Conservation (phyloP, 2,329 filamentous ascomycete species). For the Lecanicillium sp. region DNA sequence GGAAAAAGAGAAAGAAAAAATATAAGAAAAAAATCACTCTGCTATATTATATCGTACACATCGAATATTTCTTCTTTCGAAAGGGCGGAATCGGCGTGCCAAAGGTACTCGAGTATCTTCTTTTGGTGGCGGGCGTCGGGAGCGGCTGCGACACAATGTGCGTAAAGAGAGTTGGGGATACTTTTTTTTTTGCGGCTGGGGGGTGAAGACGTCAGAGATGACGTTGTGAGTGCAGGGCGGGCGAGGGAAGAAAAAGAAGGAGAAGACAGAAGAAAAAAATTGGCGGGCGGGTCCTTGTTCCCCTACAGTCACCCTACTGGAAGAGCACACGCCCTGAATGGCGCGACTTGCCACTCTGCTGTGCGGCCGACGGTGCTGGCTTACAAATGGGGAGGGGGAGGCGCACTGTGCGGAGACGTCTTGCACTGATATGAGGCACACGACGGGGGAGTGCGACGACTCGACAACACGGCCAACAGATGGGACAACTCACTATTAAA, state of each 20-base stretch:
- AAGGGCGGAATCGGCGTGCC: no score
- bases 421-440: no score
- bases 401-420: slow-evolving; percentile 5
- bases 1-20: not conserved
- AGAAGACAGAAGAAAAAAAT: slow-evolving; percentile 31
- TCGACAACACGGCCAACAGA: not conserved
- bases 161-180: slow-evolving; percentile 15
- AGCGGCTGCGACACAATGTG: not conserved
- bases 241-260: slow-evolving; percentile 20
- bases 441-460: no score
- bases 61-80: no score
- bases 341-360: slow-evolving; percentile 10
- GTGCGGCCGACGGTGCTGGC: not conserved
- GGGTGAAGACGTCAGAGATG: slow-evolving; percentile 43
- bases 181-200: slow-evolving; percentile 23
- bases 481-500: no score
- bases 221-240: slow-evolving; percentile 38
- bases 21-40: not conserved
- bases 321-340: no score
- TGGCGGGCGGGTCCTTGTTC: slow-evolving; percentile 7
- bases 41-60: not conserved
- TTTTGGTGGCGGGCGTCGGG: not conserved
- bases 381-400: not conserved
- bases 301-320: no score
- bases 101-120: no score